Evolutionary conservation across 1,284 basidiomycete species (phyloP), one percentile per base, ranked within the genome.

Genomic region (Hemileccinum hortonii): DNA sequence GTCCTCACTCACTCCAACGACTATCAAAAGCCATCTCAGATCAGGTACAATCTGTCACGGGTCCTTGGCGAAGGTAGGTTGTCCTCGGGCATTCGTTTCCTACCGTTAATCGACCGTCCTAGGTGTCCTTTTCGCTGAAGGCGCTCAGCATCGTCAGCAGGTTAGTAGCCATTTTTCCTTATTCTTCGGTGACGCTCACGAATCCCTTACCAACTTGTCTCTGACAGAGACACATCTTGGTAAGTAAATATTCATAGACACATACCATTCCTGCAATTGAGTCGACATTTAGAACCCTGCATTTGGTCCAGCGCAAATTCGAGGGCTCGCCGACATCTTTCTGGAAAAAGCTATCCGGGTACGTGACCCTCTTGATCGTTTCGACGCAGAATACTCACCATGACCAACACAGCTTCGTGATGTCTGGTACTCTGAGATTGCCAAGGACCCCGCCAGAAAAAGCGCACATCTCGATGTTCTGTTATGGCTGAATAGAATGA

Each of bases 271-370:
- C 6, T n/a, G 15, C 49, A 19, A 32, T 32, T 48, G 6, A 61
- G 9, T 11, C 8, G 4, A 9, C 3, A 6, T 33, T 10, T 26
- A 80, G 82, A 85, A 83, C 57, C 82, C 82, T 18, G 82, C 81
- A 0, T 84, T 86, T 53, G 79, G 81, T 4, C 73, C 75, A 0
- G 63, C 74, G 0, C 79, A 83, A 56, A 73, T 85, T 26, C 72
- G 83, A 2, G 78, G 78, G 39, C 63, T 85, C 0, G 83, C 79
- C 0, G 70, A 71, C 16, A 74, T 9, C 5, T 30, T 30, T 12
- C 29, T 30, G 29, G 29, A 30, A 3, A 30, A 30, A 12, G 29
- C 29, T 0, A 49, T 73, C 1, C 67, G 76, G 58, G 83, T 83
- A 46, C 10, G 64, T 9, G 4, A 15, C 16, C n/a, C 5, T 10